Evolutionary conservation across 2,329 filamentous ascomycete species (phyloP).

Genomic region (Cadophora sp.): DNA sequence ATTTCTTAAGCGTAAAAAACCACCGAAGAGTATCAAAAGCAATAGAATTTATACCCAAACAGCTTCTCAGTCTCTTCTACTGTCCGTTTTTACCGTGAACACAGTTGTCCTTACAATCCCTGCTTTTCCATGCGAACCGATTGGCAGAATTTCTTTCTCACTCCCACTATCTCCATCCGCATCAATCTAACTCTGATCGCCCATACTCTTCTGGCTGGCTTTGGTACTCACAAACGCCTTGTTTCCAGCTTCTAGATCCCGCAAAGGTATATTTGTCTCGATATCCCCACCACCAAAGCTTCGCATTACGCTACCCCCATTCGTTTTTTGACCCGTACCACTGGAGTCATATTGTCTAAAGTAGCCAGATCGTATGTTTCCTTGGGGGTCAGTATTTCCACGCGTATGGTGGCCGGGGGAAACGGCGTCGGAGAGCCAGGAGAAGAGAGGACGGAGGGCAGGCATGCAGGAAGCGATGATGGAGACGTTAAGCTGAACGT

Average conservation of each 20-base stretch:
- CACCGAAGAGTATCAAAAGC: neutral
- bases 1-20: too few relatives aligned
- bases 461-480: constrained; percentile 21
- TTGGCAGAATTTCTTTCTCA: neutral
- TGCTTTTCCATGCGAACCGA: neutral
- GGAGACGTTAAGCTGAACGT: constrained; percentile 17
- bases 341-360: constrained; percentile 3
- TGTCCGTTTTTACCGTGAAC: neutral
- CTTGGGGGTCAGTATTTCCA: neutral
- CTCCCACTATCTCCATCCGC: neutral
- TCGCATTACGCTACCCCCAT: neutral
- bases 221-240: constrained; percentile 2
- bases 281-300: constrained; percentile 1
- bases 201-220: neutral
- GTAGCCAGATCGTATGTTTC: neutral
- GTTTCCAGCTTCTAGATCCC: neutral
- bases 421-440: constrained; percentile 16
- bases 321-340: neutral
- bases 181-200: constrained; percentile 3
- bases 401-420: neutral
- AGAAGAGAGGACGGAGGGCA: constrained; percentile 16
- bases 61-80: neutral
- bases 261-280: neutral
- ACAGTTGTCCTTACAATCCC: constrained; percentile 7
- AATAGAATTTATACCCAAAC: neutral